Base-by-base conservation (phyloP, 176 grass and related monocot species). In the Areca catechu region DNA sequence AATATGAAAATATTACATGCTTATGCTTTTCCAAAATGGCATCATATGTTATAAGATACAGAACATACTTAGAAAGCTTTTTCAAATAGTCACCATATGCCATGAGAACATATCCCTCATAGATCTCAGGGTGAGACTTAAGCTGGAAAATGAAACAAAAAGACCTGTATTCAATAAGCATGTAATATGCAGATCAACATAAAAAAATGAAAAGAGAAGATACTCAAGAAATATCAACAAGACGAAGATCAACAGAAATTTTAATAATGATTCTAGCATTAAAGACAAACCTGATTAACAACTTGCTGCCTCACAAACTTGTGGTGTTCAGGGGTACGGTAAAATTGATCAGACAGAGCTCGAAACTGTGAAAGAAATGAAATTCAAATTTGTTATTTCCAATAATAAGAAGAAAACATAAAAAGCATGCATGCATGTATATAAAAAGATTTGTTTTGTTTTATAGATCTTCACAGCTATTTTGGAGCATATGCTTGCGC, bases 91-190 rank as follows among this genome's bases (percentile, higher is more conserved):
- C 71, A 37, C 48, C 53, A 16, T 76, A 83, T 60, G 69, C 79
- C 84, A 83, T 88, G 4, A 79, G 84, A 71, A 88, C 79, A 65
- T 88, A 88, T 72, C 75, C 84, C 53, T 88, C 79, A 16, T 88
- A 88, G 37, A 72, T 79, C 43, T 82, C 75, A 24, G 56, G 79
- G 22, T 83, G 79, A 34, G 71, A 79, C 53, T 75, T 63, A 22
- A 88, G 79, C 84, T 88, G 72, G 12, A 24, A 49, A 48, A 19
- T 43, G 34, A 43, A 24, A 67, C 71, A 52, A 29, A n/a, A 49
- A 67, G 23, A 64, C 19, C 34, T 22, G 50, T 24, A 49, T 20
- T 22, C 22, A 63, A 24, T 64, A 50, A 15, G 34, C 9, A 43
- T 43, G 34, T 12, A 12, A 43, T 14, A 43, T 43, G 34, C 34